Percentiles rank a stretch among this genome's conserved stretches.
These are phyloP conservation scores for Papiliotrema nemorosa DNA, from an alignment of 1,284 basidiomycete genomes.

Conservation along the genomic window DNA sequence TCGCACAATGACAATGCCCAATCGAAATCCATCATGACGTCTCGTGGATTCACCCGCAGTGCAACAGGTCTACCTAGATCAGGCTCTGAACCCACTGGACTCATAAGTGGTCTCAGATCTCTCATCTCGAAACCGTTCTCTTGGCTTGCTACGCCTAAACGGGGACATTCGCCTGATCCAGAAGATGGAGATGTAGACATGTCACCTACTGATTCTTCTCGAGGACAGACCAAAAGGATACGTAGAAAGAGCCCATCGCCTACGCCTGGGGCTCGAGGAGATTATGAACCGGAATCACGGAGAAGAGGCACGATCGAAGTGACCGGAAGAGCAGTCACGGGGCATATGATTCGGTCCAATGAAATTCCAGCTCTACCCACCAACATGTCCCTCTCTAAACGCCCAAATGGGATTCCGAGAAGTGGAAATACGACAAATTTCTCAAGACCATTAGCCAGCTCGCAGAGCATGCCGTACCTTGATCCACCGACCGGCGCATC, in stretches of 20 bases:
- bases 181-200: background rate
- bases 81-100: conserved; percentile 11
- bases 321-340: conserved; percentile 6
- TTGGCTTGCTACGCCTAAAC: conserved; percentile 19
- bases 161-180: background rate
- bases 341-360: conserved; percentile 4
- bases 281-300: background rate
- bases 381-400: conserved; percentile 10
- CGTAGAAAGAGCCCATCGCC: conserved; percentile 1
- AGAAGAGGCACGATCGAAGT: background rate
- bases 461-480: conserved; percentile 19
- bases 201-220: background rate
- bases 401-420: no score
- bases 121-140: conserved; percentile 20
- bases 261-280: background rate
- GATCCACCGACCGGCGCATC: conserved; percentile 22
- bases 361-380: conserved; percentile 14
- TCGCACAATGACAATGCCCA: background rate
- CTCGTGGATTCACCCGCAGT: no score
- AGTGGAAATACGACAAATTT: conserved; percentile 9
- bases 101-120: conserved; percentile 16
- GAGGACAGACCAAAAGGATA: background rate
- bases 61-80: conserved; percentile 9
- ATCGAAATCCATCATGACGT: background rate
- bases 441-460: conserved; percentile 11